These are phyloP conservation scores for Leucoagaricus sp. DNA, from an alignment of 1,284 basidiomycete genomes.

Conservation along the genomic window DNA sequence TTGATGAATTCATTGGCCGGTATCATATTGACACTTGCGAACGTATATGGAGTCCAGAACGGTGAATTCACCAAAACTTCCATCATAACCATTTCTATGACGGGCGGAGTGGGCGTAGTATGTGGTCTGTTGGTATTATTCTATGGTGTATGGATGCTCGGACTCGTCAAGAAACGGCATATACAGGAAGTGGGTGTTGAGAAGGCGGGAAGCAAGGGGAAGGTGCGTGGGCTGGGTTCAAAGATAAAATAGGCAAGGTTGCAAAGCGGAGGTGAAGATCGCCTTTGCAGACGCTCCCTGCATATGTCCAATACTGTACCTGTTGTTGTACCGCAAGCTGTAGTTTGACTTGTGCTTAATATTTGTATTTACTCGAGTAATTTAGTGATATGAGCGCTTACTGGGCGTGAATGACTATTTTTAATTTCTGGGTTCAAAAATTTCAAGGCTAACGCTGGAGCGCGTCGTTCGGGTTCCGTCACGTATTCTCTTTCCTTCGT, in stretches of 20 bases:
- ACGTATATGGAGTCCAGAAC: constrained; percentile 48
- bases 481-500: not conserved
- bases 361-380: no score
- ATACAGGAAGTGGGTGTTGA: constrained; percentile 44
- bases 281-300: no score
- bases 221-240: constrained; percentile 38
- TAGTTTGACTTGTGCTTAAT: no score
- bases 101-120: constrained; percentile 35
- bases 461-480: constrained; percentile 3
- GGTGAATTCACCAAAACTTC: constrained; percentile 43
- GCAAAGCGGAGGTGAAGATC: not conserved
- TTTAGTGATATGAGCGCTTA: not conserved
- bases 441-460: not conserved
- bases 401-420: not conserved
- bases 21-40: constrained; percentile 51
- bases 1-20: constrained; percentile 54
- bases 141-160: constrained; percentile 46
- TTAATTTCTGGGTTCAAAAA: constrained; percentile 4
- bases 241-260: constrained; percentile 22
- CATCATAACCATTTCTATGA: constrained; percentile 49
- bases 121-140: constrained; percentile 40
- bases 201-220: constrained; percentile 49
- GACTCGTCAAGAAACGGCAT: constrained; percentile 46
- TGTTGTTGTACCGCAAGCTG: no score
- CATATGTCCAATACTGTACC: no score